Conservation (phyloP, 306 rosid species). For the Ceratonia siliqua region DNA sequence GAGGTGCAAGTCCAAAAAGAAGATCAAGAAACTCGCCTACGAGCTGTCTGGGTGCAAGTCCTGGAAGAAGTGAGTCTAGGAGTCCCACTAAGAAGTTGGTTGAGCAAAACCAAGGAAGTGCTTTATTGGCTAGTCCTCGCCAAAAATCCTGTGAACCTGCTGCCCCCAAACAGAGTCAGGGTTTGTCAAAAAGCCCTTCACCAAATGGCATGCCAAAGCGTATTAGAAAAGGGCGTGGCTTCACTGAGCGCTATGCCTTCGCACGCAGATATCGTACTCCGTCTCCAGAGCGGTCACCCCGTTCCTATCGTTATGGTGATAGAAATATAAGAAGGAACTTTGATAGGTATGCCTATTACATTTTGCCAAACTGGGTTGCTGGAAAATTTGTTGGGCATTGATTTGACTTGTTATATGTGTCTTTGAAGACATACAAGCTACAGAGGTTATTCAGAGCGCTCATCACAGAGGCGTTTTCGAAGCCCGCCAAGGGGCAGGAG, state of each 20-base stretch:
- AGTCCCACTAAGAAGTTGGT: slow-evolving; percentile 45
- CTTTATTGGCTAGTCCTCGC: slow-evolving; percentile 47
- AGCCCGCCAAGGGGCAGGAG: slow-evolving; percentile 75
- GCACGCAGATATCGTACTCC: slow-evolving; percentile 95
- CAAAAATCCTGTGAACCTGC: slow-evolving; percentile 50
- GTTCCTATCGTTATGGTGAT: slow-evolving; percentile 53
- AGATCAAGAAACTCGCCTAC: slow-evolving; percentile 41
- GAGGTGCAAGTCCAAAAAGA: slow-evolving; percentile 52
- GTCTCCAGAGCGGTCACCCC: slow-evolving; percentile 69
- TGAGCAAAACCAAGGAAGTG: slow-evolving; percentile 45
- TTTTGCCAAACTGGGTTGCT: slow-evolving; percentile 16
- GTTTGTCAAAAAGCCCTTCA: slow-evolving; percentile 71
- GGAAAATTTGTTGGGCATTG: background rate
- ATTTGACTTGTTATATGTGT: slow-evolving; percentile 37
- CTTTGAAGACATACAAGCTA: slow-evolving; percentile 68
- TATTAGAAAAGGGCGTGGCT: slow-evolving; percentile 94
- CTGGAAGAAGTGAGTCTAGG: slow-evolving; percentile 31
- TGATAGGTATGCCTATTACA: slow-evolving; percentile 59
- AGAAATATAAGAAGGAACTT: slow-evolving; percentile 63
- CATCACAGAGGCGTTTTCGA: slow-evolving; percentile 62
- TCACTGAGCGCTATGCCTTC: slow-evolving; percentile 84
- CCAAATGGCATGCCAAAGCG: slow-evolving; percentile 86
- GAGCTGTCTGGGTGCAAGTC: slow-evolving; percentile 44
- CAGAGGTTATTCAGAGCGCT: slow-evolving; percentile 60
- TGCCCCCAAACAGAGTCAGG: slow-evolving; percentile 48